Evolutionary conservation across 192 early-diverging fungal genomes (phyloP), one percentile per base, ranked within the genome.

Genomic region (Umbelopsis sp.): DNA sequence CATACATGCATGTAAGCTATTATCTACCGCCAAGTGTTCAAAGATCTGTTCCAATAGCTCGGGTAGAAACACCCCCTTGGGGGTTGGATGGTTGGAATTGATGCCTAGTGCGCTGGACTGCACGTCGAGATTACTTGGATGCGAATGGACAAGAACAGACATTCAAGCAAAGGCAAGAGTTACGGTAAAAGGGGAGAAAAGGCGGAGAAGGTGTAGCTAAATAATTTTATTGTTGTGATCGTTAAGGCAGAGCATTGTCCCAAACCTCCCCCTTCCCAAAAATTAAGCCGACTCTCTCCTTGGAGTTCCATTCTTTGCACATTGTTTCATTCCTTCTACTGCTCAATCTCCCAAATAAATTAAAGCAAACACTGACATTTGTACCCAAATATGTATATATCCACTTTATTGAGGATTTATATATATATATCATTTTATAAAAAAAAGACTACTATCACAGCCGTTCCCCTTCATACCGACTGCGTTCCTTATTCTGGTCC

Each of bases 1-100:
- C 32, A 77, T 53, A 20, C 70, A 70, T 17, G 79, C 38, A 26
- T 71, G 69, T 10, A 77, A 65, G 31, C 29, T 62, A 31, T 62
- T 62, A 8, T 62, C 56, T 32, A 62, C 32, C 17, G 56, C 56
- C 17, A 62, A 20, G 56, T 29, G 26, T 32, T 34, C 31, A 31
- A 62, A 62, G 6, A 62, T 62, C 26, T 62, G 56, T 16, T 62
- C 56, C 56, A 62, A 34, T 34, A 62, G 56, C 56, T 62, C 56
- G 56, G 56, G 56, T 34, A 62, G 34, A 62, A 62, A 62, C 16
- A 62, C 26, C 31, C 56, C 56, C 31, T 62, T 62, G 26, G 56
- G 56, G 26, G 56, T 22, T 11, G 56, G n/a, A 34, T 31, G 29
- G 20, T 36, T 31, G 31, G 26, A 14, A 31, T 62, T n/a, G 29